These are phyloP conservation scores for Nitzschia sp. DNA, from an alignment of 108 stramenopile species.

Conservation along the genomic window DNA sequence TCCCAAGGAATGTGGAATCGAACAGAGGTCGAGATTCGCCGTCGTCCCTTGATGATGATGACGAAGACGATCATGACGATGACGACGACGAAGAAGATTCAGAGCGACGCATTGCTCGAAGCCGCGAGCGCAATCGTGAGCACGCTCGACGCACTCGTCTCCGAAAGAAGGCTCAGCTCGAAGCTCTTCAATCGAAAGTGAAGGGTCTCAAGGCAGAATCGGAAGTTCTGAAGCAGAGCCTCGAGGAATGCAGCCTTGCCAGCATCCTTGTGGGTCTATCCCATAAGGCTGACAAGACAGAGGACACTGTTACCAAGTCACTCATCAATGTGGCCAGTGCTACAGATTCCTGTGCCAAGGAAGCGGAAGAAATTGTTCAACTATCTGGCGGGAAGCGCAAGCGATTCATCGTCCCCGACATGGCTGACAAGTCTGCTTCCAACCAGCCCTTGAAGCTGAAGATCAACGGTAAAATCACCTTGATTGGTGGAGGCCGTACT, in stretches of 20 bases:
- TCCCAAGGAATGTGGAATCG: background rate
- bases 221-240: slow-evolving; percentile 63
- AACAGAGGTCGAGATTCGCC: background rate
- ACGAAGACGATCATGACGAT: slow-evolving; percentile 13
- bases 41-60: background rate
- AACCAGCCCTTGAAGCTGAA: slow-evolving; percentile 52
- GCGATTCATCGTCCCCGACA: slow-evolving; percentile 62
- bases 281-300: background rate
- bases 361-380: slow-evolving; percentile 18
- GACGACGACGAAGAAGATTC: slow-evolving; percentile 40
- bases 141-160: slow-evolving; percentile 88
- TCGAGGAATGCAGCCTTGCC: slow-evolving; percentile 87
- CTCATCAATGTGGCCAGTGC: background rate
- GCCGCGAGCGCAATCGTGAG: slow-evolving; percentile 91
- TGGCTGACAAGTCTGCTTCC: slow-evolving; percentile 13
- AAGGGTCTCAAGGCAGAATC: slow-evolving; percentile 70
- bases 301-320: slow-evolving; percentile 24
- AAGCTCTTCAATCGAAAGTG: slow-evolving; percentile 72
- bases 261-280: slow-evolving; percentile 80
- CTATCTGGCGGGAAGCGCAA: slow-evolving; percentile 65
- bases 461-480: slow-evolving; percentile 55
- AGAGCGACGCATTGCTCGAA: slow-evolving; percentile 55
- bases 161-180: slow-evolving; percentile 89
- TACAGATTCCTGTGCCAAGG: background rate
- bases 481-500: slow-evolving; percentile 61